Base-by-base conservation (phyloP, 2,329 filamentous ascomycete genomes). In the Trichoderma brevicompactum region DNA sequence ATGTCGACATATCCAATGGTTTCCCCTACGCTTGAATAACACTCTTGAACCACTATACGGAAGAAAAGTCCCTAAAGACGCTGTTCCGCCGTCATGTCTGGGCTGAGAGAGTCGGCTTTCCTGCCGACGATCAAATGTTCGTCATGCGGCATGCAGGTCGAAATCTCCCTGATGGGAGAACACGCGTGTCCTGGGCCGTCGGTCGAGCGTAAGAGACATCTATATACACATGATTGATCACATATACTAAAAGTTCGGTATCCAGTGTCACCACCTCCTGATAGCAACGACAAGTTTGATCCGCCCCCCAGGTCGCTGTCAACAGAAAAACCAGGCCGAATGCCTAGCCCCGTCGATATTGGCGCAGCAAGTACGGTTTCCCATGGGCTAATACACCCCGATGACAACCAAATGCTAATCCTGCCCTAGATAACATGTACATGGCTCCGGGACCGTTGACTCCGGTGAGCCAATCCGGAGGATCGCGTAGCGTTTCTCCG, bases 61-160 rank as follows among this genome's bases (percentile, higher is more conserved):
- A 53, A 59, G 40, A 28, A 28, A 28, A 28, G 23, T n/a, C 17
- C 19, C 48, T 17, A 32, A 52, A 32, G 23, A 23, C n/a, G 19
- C 38, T 67, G 66, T 49, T 65, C 36, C 40, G 40, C 48, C 73
- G 78, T 68, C 68, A 85, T 85, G 82, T 78, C 80, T 50, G 75
- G 79, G 68, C 81, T 81, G 71, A 83, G 88, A 74, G 84, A 87
- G 76, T 89, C 87, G 76, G 84, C 85, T 77, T 87, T 94, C 69
- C 82, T 95, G 81, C 92, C 92, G 73, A 88, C 88, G 28, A 91
- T 96, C 79, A 96, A 94, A 83, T 96, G 92, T 79, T 96, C 92
- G 61, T 88, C 84, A 79, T 96, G 92, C 75, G 86, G 87, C 46
- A 78, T 81, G 46, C 87, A 94, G 72, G 91, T 97, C 66, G 89